A percentile compares a stretch with the other conserved stretches of the same genome.
Evolutionary conservation across 140 eudicot genomes (phyloP).

Genomic region (Cichorium intybus): DNA sequence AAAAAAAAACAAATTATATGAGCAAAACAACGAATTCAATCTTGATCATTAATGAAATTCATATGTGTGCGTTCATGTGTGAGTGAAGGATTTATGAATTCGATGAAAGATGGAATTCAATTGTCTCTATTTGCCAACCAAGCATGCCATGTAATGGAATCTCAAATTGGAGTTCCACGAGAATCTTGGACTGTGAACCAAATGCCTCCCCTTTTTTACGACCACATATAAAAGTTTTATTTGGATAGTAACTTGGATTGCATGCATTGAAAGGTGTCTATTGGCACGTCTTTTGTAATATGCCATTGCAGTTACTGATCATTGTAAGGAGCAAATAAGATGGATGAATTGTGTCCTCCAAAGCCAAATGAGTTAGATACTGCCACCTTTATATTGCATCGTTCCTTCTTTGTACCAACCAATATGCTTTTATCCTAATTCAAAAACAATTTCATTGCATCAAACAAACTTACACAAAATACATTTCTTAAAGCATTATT

Average conservation of each 20-base stretch:
- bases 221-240: no score
- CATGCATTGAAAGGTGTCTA: slow-evolving; percentile 13
- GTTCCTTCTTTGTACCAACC: slow-evolving; percentile 66
- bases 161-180: no score
- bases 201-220: no score
- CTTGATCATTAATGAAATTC: no score
- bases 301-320: slow-evolving; percentile 29
- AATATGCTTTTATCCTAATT: slow-evolving; percentile 49
- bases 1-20: no score
- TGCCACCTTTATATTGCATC: slow-evolving; percentile 51
- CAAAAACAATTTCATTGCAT: not conserved
- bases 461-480: not conserved
- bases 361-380: slow-evolving; percentile 75
- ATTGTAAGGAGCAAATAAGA: slow-evolving; percentile 68
- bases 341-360: slow-evolving; percentile 81
- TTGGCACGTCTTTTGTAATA: slow-evolving; percentile 17
- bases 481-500: not conserved
- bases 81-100: no score
- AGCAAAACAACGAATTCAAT: no score
- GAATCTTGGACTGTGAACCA: no score
- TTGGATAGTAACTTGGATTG: not conserved
- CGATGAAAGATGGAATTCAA: no score
- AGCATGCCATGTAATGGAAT: no score
- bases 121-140: no score
- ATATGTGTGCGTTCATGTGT: no score